Evolutionary conservation across 352 stramenopile genomes (phyloP).

Genomic region (Phytophthora uliginosa): DNA sequence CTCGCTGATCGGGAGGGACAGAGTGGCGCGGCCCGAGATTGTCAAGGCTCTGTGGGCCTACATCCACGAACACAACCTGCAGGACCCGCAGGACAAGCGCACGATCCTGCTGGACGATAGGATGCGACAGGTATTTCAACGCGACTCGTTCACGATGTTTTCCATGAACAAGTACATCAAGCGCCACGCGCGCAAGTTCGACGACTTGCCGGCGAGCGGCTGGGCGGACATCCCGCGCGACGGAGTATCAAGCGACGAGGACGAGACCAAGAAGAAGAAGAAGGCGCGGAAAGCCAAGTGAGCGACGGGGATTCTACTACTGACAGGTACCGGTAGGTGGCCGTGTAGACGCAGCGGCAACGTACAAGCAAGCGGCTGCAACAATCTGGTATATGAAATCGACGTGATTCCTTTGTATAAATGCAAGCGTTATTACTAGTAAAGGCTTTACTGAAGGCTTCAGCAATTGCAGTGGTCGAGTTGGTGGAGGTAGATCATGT

Average conservation of each 20-base stretch:
- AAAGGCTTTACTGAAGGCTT: no score
- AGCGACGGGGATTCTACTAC: conserved; percentile 5
- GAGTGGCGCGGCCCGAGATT: conserved; percentile 92
- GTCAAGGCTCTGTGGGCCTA: conserved; percentile 97
- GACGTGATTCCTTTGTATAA: conserved; percentile 35
- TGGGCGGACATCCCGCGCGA: conserved; percentile 82
- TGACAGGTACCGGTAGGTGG: conserved; percentile 14
- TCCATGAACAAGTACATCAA: conserved; percentile 94
- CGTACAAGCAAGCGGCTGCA: conserved; percentile 14
- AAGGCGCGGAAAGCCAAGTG: conserved; percentile 46
- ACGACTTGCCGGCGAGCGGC: conserved; percentile 70
- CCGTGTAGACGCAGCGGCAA: conserved; percentile 29
- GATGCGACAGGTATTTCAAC: conserved; percentile 87
- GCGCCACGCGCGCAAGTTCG: conserved; percentile 80
- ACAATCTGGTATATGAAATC: conserved; percentile 31
- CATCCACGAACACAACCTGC: conserved; percentile 95
- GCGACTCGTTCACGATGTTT: conserved; percentile 91
- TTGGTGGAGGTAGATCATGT: background rate
- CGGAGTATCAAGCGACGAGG: conserved; percentile 84
- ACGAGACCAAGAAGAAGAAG: conserved; percentile 62
- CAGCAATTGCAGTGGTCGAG: no score
- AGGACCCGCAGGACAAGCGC: conserved; percentile 96
- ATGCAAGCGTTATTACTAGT: background rate
- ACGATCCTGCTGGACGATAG: conserved; percentile 94
- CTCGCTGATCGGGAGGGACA: conserved; percentile 81